Conservation (phyloP, 768 basidiomycete genomes). For the Mycena floridula region DNA sequence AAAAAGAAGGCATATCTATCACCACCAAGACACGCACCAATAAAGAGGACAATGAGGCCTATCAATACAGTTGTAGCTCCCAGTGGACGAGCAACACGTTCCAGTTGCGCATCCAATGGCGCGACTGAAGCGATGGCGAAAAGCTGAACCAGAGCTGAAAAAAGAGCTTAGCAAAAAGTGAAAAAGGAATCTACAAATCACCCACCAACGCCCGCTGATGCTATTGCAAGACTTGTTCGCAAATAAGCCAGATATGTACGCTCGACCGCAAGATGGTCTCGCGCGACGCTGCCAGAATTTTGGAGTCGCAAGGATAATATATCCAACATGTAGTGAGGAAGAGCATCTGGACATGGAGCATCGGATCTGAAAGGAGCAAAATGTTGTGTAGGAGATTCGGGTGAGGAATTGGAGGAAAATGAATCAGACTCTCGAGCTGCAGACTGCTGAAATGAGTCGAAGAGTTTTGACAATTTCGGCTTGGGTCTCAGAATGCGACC, state of each 20-base stretch:
- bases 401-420: too few relatives aligned
- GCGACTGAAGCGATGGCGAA: conserved; percentile 31
- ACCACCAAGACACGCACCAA: too few relatives aligned
- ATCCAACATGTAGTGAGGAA: too few relatives aligned
- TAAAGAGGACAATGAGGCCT: conserved; percentile 38
- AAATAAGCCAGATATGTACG: conserved; percentile 53
- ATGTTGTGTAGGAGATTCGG: too few relatives aligned
- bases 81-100: conserved; percentile 39
- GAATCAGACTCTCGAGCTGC: too few relatives aligned
- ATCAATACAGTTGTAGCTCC: conserved; percentile 43
- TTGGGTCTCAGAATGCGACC: too few relatives aligned
- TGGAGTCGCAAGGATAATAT: conserved; percentile 23
- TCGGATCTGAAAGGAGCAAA: too few relatives aligned
- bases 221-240: conserved; percentile 56
- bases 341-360: too few relatives aligned
- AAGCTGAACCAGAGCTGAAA: conserved; percentile 50
- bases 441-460: too few relatives aligned
- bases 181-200: conserved; percentile 9
- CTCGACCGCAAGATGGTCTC: conserved; percentile 60
- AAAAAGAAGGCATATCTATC: too few relatives aligned
- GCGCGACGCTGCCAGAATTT: conserved; percentile 57
- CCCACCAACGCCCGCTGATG: conserved; percentile 55
- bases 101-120: conserved; percentile 3
- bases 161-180: conserved; percentile 20
- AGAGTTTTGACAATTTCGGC: too few relatives aligned